Conservation (phyloP, 1,284 basidiomycete species). For the Trichosporon sp. region DNA sequence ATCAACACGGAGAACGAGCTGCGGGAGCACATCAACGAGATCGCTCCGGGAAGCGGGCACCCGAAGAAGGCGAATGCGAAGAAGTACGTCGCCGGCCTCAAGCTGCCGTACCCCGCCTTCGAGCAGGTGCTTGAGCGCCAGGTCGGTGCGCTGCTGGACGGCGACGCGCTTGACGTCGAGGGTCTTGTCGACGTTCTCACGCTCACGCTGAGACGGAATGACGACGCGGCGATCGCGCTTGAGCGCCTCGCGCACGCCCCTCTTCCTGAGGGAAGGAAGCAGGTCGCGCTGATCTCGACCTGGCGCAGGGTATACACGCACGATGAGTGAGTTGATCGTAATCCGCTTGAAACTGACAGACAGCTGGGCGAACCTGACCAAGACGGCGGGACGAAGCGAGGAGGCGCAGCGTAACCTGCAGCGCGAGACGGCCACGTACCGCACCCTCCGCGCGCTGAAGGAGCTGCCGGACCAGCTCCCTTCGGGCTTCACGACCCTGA, state of each 20-base stretch:
- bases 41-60: slow-evolving; percentile 24
- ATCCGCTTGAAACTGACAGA: background rate
- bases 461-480: slow-evolving; percentile 21
- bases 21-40: slow-evolving; percentile 35
- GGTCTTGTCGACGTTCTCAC: slow-evolving; percentile 61
- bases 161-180: slow-evolving; percentile 56
- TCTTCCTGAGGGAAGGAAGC: slow-evolving; percentile 69
- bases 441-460: slow-evolving; percentile 39
- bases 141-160: slow-evolving; percentile 27
- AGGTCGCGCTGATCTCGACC: slow-evolving; percentile 70
- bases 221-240: slow-evolving; percentile 58
- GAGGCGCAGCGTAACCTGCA: slow-evolving; percentile 43
- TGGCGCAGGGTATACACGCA: slow-evolving; percentile 86
- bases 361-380: slow-evolving; percentile 48
- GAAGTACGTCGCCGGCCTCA: slow-evolving; percentile 29
- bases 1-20: slow-evolving; percentile 62
- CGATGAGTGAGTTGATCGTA: slow-evolving; percentile 69
- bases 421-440: slow-evolving; percentile 43
- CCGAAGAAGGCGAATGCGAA: slow-evolving; percentile 28
- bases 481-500: slow-evolving; percentile 35
- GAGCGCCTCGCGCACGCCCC: slow-evolving; percentile 59
- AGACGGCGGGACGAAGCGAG: slow-evolving; percentile 51
- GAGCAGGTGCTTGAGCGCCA: slow-evolving; percentile 23
- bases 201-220: slow-evolving; percentile 50
- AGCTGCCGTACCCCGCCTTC: slow-evolving; percentile 36